Percentiles rank a stretch among this genome's conserved stretches.
Conservation (phyloP, 192 early-diverging fungal species). For the Chytriomyces hyalinus region DNA sequence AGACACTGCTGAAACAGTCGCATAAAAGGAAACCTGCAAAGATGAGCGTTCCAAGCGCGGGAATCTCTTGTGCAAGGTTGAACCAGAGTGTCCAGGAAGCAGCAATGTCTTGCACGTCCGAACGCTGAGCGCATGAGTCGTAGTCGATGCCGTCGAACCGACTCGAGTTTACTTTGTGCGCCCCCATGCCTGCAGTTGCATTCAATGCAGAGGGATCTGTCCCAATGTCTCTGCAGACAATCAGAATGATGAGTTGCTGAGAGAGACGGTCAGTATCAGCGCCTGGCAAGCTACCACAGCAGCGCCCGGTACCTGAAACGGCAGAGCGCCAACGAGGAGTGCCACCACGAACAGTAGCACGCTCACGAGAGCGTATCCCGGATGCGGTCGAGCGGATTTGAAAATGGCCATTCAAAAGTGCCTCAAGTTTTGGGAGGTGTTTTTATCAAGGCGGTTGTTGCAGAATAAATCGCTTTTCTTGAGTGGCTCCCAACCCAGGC, state of each 20-base stretch:
- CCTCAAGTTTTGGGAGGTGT: too few species aligned
- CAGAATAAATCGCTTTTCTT: too few species aligned
- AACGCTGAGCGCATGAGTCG: conserved; percentile 13
- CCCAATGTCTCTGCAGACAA: conserved; percentile 15
- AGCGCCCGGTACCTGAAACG: background rate
- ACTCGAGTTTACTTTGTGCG: background rate
- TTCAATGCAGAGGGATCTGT: background rate
- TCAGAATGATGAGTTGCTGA: background rate
- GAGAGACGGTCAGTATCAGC: background rate
- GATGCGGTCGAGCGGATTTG: conserved; percentile 1
- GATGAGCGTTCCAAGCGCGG: background rate
- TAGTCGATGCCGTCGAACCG: background rate
- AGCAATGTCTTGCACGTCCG: background rate
- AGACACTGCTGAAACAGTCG: background rate
- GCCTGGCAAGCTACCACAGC: too few species aligned
- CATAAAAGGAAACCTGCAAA: background rate
- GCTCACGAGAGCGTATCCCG: background rate
- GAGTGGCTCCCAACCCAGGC: too few species aligned
- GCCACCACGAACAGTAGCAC: background rate
- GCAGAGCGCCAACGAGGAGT: conserved; percentile 4
- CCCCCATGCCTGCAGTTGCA: background rate
- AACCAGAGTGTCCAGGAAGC: background rate
- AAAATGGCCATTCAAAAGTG: too few species aligned
- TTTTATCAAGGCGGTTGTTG: too few species aligned
- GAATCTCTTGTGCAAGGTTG: background rate